phyloP scores from a whole-genome alignment of 2,329 filamentous ascomycete genomes.

The Verticillium alfalfae region DNA sequence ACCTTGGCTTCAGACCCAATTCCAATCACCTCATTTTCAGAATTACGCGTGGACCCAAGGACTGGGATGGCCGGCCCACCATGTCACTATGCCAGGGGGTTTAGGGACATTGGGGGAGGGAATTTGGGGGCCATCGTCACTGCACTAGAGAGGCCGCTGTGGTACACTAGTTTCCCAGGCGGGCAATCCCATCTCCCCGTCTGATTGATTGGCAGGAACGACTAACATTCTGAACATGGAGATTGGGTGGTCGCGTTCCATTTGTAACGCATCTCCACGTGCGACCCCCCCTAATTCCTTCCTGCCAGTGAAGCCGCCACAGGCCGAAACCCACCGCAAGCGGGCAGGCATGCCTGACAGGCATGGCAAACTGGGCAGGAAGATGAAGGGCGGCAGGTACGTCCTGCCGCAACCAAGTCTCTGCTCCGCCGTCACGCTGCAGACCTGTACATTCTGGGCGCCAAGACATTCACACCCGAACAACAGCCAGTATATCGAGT shows the following conservation, averaged over 20 bases:
- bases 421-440: neutral
- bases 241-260: neutral
- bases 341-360: neutral
- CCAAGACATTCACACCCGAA: constrained; percentile 1
- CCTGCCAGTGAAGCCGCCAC: neutral
- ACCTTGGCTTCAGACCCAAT: too few species aligned
- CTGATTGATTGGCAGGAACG: neutral
- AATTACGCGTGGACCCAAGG: neutral
- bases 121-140: neutral
- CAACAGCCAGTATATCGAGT: neutral
- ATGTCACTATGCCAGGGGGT: neutral
- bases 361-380: neutral
- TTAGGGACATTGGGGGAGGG: neutral
- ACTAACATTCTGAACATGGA: neutral
- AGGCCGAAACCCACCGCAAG: neutral
- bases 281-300: neutral
- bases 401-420: neutral
- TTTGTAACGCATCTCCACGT: neutral
- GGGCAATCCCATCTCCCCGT: neutral
- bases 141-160: neutral
- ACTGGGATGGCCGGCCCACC: neutral
- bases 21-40: neutral
- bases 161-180: neutral
- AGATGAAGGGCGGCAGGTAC: neutral
- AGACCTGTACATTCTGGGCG: neutral